Percentiles rank a stretch among this genome's conserved stretches.
Conservation (phyloP, 768 basidiomycete genomes). For the Royoungia palumana region DNA sequence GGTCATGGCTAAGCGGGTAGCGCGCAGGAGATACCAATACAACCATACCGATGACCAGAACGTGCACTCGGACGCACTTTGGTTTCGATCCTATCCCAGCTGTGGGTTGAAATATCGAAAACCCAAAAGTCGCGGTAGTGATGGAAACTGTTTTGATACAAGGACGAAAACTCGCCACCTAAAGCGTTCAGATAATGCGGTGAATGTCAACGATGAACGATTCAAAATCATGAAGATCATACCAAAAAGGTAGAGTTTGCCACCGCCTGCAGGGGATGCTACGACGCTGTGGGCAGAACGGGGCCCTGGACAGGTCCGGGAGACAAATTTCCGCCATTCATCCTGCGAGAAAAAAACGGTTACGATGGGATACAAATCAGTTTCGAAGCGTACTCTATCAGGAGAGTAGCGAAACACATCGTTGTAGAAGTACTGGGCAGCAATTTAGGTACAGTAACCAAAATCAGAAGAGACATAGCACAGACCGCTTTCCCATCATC, state of each 20-base stretch:
- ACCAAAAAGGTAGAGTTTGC: constrained; percentile 85
- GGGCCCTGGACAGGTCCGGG: constrained; percentile 82
- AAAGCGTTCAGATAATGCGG: not conserved
- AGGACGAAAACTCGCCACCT: constrained; percentile 85
- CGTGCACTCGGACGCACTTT: constrained; percentile 76
- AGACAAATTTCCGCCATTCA: constrained; percentile 87
- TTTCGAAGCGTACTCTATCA: constrained; percentile 52
- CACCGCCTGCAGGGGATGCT: constrained; percentile 71
- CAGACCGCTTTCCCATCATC: constrained; percentile 79
- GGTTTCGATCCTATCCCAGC: constrained; percentile 88
- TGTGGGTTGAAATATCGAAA: constrained; percentile 74
- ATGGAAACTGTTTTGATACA: constrained; percentile 80
- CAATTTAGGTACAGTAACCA: not conserved
- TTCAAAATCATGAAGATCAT: not conserved
- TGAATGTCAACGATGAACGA: not conserved
- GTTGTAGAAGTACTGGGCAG: constrained; percentile 72
- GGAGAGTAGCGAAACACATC: constrained; percentile 86
- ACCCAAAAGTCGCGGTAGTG: constrained; percentile 90
- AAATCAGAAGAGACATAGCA: not conserved
- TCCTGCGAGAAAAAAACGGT: constrained; percentile 40
- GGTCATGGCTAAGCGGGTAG: not conserved
- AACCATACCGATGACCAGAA: constrained; percentile 69
- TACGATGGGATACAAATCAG: not conserved
- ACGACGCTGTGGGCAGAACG: constrained; percentile 84
- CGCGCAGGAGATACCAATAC: not conserved